A percentile compares a stretch with the other conserved stretches of the same genome.
phyloP scores from a whole-genome alignment of 257 asterid genomes.

The Galeopsis tetrahit region DNA sequence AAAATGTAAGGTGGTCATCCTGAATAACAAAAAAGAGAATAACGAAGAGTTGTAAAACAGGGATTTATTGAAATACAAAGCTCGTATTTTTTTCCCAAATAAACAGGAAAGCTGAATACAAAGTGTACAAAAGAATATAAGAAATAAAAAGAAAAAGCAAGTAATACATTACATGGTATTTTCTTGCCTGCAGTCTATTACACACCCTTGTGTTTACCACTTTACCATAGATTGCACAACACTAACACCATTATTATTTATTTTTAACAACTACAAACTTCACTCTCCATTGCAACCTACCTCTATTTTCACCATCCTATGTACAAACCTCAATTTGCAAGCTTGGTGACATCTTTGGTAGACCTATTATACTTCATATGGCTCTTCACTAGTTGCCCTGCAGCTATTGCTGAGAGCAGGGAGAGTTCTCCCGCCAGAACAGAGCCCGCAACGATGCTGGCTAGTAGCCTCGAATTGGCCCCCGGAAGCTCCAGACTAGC shows the following conservation, averaged over 20 bases:
- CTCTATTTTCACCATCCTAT: background rate
- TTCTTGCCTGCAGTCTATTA: conserved; percentile 7
- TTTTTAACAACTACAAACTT: background rate
- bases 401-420: conserved; percentile 49
- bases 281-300: background rate
- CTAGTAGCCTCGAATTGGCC: conserved; percentile 46
- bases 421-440: conserved; percentile 57
- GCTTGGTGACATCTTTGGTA: conserved; percentile 37
- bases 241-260: background rate
- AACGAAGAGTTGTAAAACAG: background rate
- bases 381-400: conserved; percentile 48
- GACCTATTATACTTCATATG: conserved; percentile 58
- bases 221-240: conserved; percentile 2
- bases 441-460: conserved; percentile 47
- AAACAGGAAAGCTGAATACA: background rate
- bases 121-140: conserved; percentile 28
- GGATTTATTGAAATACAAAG: background rate
- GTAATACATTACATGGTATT: background rate
- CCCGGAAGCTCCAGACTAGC: conserved; percentile 52
- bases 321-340: background rate
- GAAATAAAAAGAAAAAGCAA: conserved; percentile 7
- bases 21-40: background rate
- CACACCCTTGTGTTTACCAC: conserved; percentile 1
- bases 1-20: background rate
- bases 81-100: background rate